Conservation (phyloP, 2,329 filamentous ascomycete species). For the Penicillium italicum region DNA sequence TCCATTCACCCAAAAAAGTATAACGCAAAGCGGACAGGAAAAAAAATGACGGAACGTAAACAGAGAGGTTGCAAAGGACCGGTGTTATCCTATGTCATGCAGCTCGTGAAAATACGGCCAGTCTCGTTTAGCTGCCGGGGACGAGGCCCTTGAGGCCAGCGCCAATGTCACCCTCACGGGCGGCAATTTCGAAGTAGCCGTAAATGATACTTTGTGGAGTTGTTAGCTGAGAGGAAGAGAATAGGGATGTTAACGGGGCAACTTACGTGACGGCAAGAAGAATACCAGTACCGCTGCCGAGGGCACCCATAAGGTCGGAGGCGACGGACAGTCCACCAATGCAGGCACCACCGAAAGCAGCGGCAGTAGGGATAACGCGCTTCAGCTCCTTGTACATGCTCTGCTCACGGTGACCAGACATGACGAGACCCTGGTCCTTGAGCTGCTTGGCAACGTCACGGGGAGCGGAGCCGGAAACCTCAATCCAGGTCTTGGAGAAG, state of each 20-base stretch:
- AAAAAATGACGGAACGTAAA: conserved; percentile 27
- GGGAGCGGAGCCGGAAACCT: conserved; percentile 95
- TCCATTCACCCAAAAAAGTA: conserved; percentile 28
- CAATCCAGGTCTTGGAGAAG: conserved; percentile 99
- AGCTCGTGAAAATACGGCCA: conserved; percentile 31
- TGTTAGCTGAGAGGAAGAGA: conserved; percentile 24
- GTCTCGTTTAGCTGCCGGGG: conserved; percentile 40
- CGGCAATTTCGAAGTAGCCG: conserved; percentile 98
- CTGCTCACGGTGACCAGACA: conserved; percentile 99
- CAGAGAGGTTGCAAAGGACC: conserved; percentile 15
- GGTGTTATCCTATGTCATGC: conserved; percentile 28
- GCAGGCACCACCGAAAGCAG: conserved; percentile 96
- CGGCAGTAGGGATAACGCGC: conserved; percentile 96
- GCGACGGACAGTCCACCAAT: conserved; percentile 96
- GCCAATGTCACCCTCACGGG: conserved; percentile 91
- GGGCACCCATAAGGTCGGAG: conserved; percentile 90
- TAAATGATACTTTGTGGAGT: conserved; percentile 77
- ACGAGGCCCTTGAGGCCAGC: conserved; percentile 68
- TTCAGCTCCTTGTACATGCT: conserved; percentile 99
- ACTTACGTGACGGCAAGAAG: conserved; percentile 97
- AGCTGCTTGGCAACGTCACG: conserved; percentile 99
- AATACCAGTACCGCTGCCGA: conserved; percentile 96
- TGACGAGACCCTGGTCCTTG: conserved; percentile 98
- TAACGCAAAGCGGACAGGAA: conserved; percentile 19
- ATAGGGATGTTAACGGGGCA: neutral